Conservation (phyloP, 2,329 filamentous ascomycete genomes). For the Venturiaceae sp. region DNA sequence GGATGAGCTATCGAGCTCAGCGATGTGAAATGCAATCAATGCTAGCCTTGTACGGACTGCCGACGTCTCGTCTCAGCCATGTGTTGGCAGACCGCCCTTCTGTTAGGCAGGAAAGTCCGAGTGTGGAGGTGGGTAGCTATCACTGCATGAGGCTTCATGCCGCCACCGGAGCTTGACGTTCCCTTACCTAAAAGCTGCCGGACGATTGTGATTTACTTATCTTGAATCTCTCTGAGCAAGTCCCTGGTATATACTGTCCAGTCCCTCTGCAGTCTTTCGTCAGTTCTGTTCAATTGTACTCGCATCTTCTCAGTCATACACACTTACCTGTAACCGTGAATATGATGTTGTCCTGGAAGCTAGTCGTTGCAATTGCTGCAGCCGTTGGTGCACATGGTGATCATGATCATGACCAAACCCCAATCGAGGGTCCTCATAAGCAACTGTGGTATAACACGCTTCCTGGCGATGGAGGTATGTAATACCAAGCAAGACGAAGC, state of each 20-base stretch:
- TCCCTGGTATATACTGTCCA: neutral
- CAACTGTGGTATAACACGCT: constrained; percentile 74
- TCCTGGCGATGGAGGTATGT: constrained; percentile 71
- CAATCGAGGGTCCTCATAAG: constrained; percentile 59
- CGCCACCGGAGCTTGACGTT: neutral
- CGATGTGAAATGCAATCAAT: neutral
- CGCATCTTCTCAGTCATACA: neutral
- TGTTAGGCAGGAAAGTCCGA: neutral
- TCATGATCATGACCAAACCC: constrained; percentile 45
- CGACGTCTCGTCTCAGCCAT: neutral
- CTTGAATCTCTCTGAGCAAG: neutral
- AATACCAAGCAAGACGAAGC: constrained; percentile 43
- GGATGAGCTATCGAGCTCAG: neutral
- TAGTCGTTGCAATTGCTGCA: constrained; percentile 34
- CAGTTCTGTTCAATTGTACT: neutral
- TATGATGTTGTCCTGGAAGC: constrained; percentile 1
- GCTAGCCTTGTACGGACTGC: neutral
- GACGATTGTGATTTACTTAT: neutral
- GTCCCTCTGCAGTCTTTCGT: neutral
- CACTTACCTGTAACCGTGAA: neutral
- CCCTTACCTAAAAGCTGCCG: neutral
- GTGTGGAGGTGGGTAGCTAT: neutral
- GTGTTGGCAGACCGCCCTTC: neutral
- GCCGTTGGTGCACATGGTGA: constrained; percentile 49
- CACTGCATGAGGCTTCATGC: neutral